These are phyloP conservation scores for Citrus medica DNA, from an alignment of 345 rosid genomes.

Conservation along the genomic window DNA sequence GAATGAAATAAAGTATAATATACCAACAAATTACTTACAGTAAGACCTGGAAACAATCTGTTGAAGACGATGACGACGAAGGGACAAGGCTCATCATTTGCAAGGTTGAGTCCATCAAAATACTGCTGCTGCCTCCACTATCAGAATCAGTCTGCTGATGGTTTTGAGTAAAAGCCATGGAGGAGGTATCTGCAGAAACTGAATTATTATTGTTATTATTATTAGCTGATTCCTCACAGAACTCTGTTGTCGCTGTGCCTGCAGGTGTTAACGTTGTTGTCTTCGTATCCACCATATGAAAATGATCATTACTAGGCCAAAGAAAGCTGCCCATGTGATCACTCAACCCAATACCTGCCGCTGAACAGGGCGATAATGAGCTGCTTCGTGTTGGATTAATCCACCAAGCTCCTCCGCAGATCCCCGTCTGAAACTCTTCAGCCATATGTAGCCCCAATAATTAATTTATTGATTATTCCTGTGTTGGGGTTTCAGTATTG, in stretches of 20 bases:
- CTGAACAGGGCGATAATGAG: conserved; percentile 40
- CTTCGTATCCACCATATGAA: conserved; percentile 30
- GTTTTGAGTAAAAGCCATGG: conserved; percentile 23
- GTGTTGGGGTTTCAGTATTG: not conserved
- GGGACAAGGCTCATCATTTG: conserved; percentile 40
- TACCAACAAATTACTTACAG: conserved; percentile 38
- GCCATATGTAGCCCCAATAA: conserved; percentile 41
- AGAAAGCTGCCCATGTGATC: conserved; percentile 26
- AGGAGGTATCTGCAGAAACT: conserved; percentile 9
- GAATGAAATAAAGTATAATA: not conserved
- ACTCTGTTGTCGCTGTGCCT: not conserved
- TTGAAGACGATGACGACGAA: conserved; percentile 28
- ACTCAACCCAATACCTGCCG: conserved; percentile 13
- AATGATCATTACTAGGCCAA: conserved; percentile 17
- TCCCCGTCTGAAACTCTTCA: conserved; percentile 58
- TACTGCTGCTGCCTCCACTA: conserved; percentile 26
- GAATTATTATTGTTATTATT: not conserved
- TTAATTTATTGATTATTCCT: not conserved
- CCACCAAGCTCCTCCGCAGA: conserved; percentile 71
- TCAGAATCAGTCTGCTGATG: conserved; percentile 28
- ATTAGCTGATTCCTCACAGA: conserved; percentile 25
- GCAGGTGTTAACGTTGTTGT: not conserved
- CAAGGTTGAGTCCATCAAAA: conserved; percentile 45
- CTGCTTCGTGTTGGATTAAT: conserved; percentile 29
- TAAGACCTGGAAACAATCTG: conserved; percentile 47